Evolutionary conservation across 83 land plant genomes (phyloP).

Genomic region (Picea abies): DNA sequence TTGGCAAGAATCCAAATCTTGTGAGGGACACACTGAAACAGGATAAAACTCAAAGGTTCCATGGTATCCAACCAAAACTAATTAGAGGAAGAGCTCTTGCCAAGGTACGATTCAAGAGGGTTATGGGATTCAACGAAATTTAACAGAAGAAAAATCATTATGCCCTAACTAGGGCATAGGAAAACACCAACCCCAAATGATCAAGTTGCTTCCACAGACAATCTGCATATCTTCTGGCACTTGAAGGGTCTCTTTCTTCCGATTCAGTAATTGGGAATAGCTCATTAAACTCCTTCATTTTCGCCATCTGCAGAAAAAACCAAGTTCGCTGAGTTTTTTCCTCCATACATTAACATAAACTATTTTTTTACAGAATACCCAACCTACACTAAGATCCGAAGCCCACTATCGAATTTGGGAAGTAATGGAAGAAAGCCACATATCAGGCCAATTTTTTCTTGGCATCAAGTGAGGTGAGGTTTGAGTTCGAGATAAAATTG

Average conservation of each 20-base stretch:
- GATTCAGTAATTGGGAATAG: slow-evolving; percentile 79
- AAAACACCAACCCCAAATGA: slow-evolving; percentile 84
- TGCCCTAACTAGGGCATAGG: neutral
- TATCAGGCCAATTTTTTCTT: neutral
- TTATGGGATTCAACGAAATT: neutral
- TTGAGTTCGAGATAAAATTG: neutral
- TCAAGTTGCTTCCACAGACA: slow-evolving; percentile 91
- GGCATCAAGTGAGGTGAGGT: no score
- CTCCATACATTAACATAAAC: neutral
- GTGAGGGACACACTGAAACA: neutral
- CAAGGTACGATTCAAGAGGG: neutral
- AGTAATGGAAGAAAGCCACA: neutral
- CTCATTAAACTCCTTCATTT: slow-evolving; percentile 62
- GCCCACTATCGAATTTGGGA: neutral
- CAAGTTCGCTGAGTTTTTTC: neutral
- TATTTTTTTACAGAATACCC: neutral
- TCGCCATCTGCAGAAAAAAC: slow-evolving; percentile 46
- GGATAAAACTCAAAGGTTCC: no score
- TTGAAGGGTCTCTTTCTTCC: slow-evolving; percentile 55
- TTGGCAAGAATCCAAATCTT: neutral
- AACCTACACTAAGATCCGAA: no score
- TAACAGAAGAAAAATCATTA: neutral
- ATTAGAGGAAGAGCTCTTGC: no score
- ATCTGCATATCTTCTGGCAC: slow-evolving; percentile 56
- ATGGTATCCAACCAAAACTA: no score